Evolutionary conservation across 2,329 filamentous ascomycete species (phyloP), one percentile per base, ranked within the genome.

Genomic region (Epichloe gansuensis): DNA sequence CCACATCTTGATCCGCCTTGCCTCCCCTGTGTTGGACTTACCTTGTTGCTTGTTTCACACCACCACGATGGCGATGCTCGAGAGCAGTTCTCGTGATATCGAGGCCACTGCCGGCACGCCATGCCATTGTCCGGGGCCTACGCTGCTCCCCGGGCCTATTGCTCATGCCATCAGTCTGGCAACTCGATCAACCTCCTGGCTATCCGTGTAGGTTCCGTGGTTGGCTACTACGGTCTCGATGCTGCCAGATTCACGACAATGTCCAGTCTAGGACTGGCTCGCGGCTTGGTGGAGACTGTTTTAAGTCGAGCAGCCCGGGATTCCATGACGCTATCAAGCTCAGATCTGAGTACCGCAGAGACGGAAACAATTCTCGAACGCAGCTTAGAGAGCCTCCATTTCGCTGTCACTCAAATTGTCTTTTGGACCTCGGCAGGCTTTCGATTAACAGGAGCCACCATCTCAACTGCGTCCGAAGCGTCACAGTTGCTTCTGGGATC

Each of bases 371-470:
- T 82, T 12, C 65, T 83, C 45, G 78, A 81, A 59, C 69, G 69
- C 53, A 80, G 75, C 58, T 69, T 83, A 34, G 76, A 79, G 54
- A 72, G 67, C 52, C 65, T 83, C 43, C 79, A 83, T 58, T 70
- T 72, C 50, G 77, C 76, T 25, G 78, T 83, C 63, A 76, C 75
- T 5, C 74, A 75, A 48, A 71, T 79, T 31, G 77, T 81, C 42
- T 82, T 83, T 59, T 81, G 78, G 71, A 81, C 80, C 2, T 76
- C 77, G 2, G 75, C 81, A 2, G 74, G 80, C 46, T 83, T 84
- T 58, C 72, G 81, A 46, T 60, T 83, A 9, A 81, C 79, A 1
- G 73, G 73, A 9, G 75, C 78, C 1, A 75, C 78, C 4, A 65
- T 82, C 15, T 75, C 74, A 17, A 71, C 75, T 13, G 74, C 73